A percentile compares a stretch with the other conserved stretches of the same genome.
Evolutionary conservation across 306 rosid genomes (phyloP).

Genomic region (Biancaea sappan): DNA sequence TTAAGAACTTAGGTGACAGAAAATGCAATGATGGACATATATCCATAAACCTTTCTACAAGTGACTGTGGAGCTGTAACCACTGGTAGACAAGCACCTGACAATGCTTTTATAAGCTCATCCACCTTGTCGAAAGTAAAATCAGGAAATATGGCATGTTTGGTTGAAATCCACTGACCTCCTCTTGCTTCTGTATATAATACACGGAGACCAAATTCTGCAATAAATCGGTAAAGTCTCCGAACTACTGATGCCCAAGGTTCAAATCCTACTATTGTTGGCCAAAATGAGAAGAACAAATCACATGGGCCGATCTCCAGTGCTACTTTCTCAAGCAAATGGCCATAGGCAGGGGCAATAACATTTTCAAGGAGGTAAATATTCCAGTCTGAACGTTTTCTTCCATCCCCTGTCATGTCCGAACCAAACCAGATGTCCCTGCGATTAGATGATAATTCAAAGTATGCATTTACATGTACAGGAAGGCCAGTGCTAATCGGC

Average conservation of each 20-base stretch:
- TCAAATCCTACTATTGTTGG: constrained; percentile 71
- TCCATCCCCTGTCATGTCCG: constrained; percentile 97
- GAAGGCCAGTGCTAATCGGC: constrained; percentile 88
- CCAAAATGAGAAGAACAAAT: constrained; percentile 92
- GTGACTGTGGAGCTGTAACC: constrained; percentile 60
- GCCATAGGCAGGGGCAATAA: constrained; percentile 95
- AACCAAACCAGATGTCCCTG: constrained; percentile 98
- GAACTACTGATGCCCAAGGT: constrained; percentile 88
- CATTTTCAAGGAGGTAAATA: constrained; percentile 87
- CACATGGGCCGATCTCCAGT: constrained; percentile 78
- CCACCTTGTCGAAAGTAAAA: constrained; percentile 70
- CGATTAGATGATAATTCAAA: constrained; percentile 97
- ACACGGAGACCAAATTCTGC: constrained; percentile 75
- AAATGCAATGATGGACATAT: constrained; percentile 85
- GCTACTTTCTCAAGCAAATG: constrained; percentile 88
- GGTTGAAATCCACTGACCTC: constrained; percentile 94
- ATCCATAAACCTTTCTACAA: constrained; percentile 82
- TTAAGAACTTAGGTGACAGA: constrained; percentile 79
- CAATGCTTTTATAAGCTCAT: constrained; percentile 69
- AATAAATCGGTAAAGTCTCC: constrained; percentile 70
- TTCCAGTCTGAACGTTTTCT: constrained; percentile 98
- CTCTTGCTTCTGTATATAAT: constrained; percentile 85
- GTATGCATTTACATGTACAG: constrained; percentile 93
- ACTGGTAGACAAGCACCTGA: constrained; percentile 85
- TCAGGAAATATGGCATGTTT: constrained; percentile 95